phyloP scores from a whole-genome alignment of 108 stramenopile species.

The Fistulifera pelliculosa region DNA sequence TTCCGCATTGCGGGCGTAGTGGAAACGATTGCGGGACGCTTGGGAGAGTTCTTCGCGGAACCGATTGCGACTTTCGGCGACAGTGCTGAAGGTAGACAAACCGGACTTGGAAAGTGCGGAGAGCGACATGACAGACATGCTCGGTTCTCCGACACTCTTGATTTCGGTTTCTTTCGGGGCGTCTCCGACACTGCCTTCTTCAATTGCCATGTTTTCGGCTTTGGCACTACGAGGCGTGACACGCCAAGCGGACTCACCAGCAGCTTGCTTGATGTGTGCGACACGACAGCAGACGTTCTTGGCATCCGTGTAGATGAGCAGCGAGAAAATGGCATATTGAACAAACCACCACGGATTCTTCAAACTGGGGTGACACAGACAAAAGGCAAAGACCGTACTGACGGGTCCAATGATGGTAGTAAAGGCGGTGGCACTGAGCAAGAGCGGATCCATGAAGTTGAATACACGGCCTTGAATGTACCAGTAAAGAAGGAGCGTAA shows the following conservation, averaged over 20 bases:
- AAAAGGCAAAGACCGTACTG: not conserved
- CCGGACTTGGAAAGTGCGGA: too few relatives aligned
- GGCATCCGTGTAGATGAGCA: constrained; percentile 1
- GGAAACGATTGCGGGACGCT: too few relatives aligned
- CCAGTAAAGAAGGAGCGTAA: not conserved
- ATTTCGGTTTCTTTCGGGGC: too few relatives aligned
- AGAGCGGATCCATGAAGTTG: not conserved
- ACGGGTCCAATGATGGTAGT: not conserved
- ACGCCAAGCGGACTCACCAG: not conserved
- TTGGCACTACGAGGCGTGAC: not conserved
- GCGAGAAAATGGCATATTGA: constrained; percentile 1
- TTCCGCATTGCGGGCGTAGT: too few relatives aligned
- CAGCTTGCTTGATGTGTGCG: not conserved
- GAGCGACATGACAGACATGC: too few relatives aligned
- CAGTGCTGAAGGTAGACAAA: too few relatives aligned
- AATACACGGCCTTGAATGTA: not conserved
- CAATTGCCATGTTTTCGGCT: too few relatives aligned
- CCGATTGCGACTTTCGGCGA: too few relatives aligned
- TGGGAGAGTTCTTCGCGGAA: too few relatives aligned
- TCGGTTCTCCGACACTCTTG: too few relatives aligned
- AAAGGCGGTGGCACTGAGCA: not conserved
- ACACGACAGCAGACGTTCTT: constrained; percentile 5
- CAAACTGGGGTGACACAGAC: not conserved
- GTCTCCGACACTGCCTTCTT: too few relatives aligned
- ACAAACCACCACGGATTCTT: constrained; percentile 6